These are phyloP conservation scores for Albifimbria verrucaria DNA, from an alignment of 2,329 filamentous ascomycete genomes.

Conservation along the genomic window DNA sequence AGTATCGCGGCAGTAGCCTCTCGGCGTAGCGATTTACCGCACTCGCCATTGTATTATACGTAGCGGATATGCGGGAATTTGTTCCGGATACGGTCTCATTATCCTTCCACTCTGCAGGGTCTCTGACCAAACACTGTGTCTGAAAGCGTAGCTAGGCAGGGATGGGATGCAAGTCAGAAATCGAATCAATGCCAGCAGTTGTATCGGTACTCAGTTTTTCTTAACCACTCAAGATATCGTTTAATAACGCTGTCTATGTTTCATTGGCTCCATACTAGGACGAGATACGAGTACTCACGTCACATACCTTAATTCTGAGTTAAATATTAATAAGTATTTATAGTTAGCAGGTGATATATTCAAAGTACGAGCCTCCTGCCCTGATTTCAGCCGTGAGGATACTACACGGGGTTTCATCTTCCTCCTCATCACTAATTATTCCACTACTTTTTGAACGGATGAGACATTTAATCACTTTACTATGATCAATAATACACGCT, in stretches of 20 bases:
- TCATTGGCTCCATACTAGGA: background rate
- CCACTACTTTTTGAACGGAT: background rate
- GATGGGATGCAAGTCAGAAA: background rate
- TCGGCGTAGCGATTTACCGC: background rate
- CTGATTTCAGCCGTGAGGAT: background rate
- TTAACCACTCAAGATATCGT: background rate
- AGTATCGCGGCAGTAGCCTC: no score
- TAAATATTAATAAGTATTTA: background rate
- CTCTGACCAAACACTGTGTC: background rate
- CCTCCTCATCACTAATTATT: background rate
- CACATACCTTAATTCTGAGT: background rate
- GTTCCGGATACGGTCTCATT: background rate
- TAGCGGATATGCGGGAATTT: background rate
- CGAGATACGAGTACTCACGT: background rate
- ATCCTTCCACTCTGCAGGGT: background rate
- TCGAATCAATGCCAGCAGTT: background rate
- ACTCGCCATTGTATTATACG: background rate
- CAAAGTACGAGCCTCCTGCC: background rate
- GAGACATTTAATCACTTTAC: background rate
- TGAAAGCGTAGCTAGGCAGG: background rate
- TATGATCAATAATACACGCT: background rate
- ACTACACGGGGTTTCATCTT: background rate
- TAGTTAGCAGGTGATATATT: background rate
- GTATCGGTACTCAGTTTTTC: background rate
- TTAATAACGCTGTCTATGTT: background rate